Percentiles rank a stretch among this genome's conserved stretches.
These are phyloP conservation scores for Discostella pseudostelligera DNA, from an alignment of 108 stramenopile species.

Conservation along the genomic window DNA sequence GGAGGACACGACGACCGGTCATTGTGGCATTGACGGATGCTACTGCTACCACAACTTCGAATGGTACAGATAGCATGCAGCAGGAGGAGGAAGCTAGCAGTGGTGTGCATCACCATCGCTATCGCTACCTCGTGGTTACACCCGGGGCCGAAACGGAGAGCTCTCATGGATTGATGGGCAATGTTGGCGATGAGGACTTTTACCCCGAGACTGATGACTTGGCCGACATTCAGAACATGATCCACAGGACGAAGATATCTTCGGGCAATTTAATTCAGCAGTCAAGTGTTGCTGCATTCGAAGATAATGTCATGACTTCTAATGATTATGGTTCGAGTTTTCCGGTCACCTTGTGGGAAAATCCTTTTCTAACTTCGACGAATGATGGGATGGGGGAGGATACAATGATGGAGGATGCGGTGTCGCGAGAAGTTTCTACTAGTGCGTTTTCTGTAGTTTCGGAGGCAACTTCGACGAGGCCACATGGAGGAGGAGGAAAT, in stretches of 20 bases:
- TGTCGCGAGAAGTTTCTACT: constrained; percentile 8
- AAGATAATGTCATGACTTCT: constrained; percentile 10
- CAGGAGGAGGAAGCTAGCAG: constrained; percentile 14
- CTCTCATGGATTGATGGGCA: constrained; percentile 6
- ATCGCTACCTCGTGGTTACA: constrained; percentile 42
- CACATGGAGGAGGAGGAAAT: background rate
- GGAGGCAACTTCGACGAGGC: constrained; percentile 8
- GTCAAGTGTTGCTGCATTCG: background rate
- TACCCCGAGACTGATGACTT: background rate
- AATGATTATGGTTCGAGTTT: constrained; percentile 18
- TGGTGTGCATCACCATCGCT: constrained; percentile 17
- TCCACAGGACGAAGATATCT: constrained; percentile 27
- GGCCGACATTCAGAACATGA: constrained; percentile 14
- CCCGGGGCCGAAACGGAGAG: constrained; percentile 28
- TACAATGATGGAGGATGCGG: background rate
- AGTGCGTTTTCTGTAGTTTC: constrained; percentile 4
- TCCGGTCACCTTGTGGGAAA: constrained; percentile 76
- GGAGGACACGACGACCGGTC: constrained; percentile 44
- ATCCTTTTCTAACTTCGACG: constrained; percentile 51
- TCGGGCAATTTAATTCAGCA: background rate
- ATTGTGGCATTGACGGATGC: constrained; percentile 28
- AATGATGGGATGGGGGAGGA: background rate
- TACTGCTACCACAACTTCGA: background rate
- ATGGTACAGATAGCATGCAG: background rate
- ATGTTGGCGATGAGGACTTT: background rate